Base-by-base conservation (phyloP, 129 eudicot species). In the Escallonia rubra region DNA sequence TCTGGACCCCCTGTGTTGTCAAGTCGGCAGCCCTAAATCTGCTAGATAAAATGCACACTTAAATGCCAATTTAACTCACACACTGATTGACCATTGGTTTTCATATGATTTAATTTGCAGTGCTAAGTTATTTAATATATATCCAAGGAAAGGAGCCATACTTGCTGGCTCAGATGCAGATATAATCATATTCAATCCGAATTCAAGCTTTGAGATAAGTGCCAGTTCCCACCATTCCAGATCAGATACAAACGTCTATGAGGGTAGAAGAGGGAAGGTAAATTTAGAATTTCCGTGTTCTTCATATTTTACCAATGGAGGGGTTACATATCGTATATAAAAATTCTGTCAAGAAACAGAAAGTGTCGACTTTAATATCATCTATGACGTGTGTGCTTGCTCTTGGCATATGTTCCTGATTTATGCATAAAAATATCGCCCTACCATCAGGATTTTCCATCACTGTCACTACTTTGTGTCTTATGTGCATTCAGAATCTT, bases 101-200 rank as follows among this genome's bases (percentile, higher is more conserved):
- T 56, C 39, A 61, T 7, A 5, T 52, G 55, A 54, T 64, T 39
- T 43, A 46, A 43, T 59, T 67, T 66, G 41, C 89, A 90, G 97
- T 59, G 95, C 99, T 3, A 84, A 74, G 80, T 76, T 89, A 65
- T 94, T 94, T 73, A 94, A 94, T 71, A 89, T 94, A 61, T 94
- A 89, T 83, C 99, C 99, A 14, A 86, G 80, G 76, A 89, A 94
- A 73, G 99, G 99, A 41, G 99, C 97, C 39, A 89, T 94, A 74
- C 82, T 81, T 70, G 81, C 79, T 40, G 97, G 99, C 72, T 94
- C 99, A 57, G 99, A 94, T 89, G 99, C 99, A 39, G 99, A 94
- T 82, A 81, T 94, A 61, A 94, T 94, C 71, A 79, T 94, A 80
- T 66, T 94, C 66, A 89, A 94, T 70, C 99, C 99, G 46, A 83